Percentiles rank a stretch among this genome's conserved stretches.
These are phyloP conservation scores for Didymella segeticola DNA, from an alignment of 2,329 filamentous ascomycete genomes.

Conservation along the genomic window DNA sequence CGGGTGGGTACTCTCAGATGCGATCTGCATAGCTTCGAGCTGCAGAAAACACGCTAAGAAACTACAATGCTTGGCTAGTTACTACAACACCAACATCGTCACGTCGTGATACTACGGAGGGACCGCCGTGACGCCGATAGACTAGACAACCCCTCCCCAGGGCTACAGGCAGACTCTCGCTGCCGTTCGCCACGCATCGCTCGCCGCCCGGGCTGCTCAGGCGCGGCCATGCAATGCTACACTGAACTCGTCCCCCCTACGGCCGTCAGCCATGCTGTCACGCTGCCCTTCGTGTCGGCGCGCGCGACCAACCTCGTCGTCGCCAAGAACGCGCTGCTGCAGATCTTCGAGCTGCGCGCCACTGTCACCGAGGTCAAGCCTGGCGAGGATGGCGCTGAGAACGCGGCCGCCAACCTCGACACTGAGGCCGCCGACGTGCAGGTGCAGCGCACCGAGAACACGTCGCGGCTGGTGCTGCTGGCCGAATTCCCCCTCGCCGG, in stretches of 20 bases:
- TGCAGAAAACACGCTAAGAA: too few species aligned
- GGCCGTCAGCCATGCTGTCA: slow-evolving; percentile 87
- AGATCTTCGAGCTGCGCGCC: slow-evolving; percentile 80
- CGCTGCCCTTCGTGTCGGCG: slow-evolving; percentile 76
- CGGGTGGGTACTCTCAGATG: too few species aligned
- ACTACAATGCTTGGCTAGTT: too few species aligned
- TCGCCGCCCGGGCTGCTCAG: too few species aligned
- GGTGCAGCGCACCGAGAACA: slow-evolving; percentile 67
- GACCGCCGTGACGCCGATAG: too few species aligned
- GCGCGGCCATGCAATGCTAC: slow-evolving; percentile 85
- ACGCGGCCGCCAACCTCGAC: slow-evolving; percentile 53
- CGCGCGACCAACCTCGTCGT: slow-evolving; percentile 85
- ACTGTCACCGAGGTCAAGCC: slow-evolving; percentile 66
- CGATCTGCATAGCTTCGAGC: too few species aligned
- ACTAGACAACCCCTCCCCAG: too few species aligned
- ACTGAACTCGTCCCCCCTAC: slow-evolving; percentile 93
- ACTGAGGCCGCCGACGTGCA: slow-evolving; percentile 54
- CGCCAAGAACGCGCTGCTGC: slow-evolving; percentile 89
- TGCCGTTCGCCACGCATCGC: too few species aligned
- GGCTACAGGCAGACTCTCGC: too few species aligned
- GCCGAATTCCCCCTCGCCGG: slow-evolving; percentile 85
- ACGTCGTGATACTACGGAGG: too few species aligned
- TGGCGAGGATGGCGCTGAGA: slow-evolving; percentile 48
- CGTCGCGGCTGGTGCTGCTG: slow-evolving; percentile 81
- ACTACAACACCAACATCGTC: too few species aligned